phyloP scores from a whole-genome alignment of 2,329 filamentous ascomycete species.

The Paraphoma sp. region DNA sequence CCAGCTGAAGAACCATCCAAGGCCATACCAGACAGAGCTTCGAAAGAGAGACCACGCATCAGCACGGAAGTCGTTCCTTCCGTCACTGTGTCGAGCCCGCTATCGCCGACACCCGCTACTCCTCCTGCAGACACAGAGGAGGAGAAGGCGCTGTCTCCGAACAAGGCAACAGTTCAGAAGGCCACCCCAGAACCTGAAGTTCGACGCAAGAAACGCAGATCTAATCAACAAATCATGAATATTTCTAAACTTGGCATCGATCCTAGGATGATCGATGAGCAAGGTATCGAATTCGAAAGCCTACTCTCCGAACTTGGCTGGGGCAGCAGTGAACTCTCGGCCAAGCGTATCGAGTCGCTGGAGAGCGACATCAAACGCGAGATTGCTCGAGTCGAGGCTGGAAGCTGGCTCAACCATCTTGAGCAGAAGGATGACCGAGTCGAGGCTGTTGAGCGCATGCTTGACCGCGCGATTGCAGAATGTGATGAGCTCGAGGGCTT shows the following conservation, averaged over 20 bases:
- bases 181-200: conserved; percentile 51
- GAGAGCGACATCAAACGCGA: conserved; percentile 85
- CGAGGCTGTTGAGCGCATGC: conserved; percentile 80
- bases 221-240: conserved; percentile 80
- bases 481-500: conserved; percentile 96
- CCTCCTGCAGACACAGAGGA: conserved; percentile 29
- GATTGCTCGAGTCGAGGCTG: conserved; percentile 87
- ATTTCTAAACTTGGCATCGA: conserved; percentile 80
- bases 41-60: conserved; percentile 37
- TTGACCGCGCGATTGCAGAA: conserved; percentile 90
- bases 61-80: conserved; percentile 43
- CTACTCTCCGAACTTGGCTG: conserved; percentile 88
- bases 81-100: conserved; percentile 45
- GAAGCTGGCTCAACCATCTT: conserved; percentile 84
- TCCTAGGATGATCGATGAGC: conserved; percentile 74
- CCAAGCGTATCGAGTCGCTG: conserved; percentile 78
- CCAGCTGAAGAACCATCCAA: conserved; percentile 32
- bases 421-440: conserved; percentile 91
- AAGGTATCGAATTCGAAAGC: conserved; percentile 80
- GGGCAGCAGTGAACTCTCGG: conserved; percentile 78
- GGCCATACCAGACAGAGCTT: conserved; percentile 30
- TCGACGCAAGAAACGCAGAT: conserved; percentile 66
- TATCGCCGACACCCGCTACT: conserved; percentile 24
- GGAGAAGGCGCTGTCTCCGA: conserved; percentile 41
- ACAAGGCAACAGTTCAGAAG: conserved; percentile 26